Evolutionary conservation across 805 yeast species (phyloP).

Genomic region (Scheffersomyces spartinae): DNA sequence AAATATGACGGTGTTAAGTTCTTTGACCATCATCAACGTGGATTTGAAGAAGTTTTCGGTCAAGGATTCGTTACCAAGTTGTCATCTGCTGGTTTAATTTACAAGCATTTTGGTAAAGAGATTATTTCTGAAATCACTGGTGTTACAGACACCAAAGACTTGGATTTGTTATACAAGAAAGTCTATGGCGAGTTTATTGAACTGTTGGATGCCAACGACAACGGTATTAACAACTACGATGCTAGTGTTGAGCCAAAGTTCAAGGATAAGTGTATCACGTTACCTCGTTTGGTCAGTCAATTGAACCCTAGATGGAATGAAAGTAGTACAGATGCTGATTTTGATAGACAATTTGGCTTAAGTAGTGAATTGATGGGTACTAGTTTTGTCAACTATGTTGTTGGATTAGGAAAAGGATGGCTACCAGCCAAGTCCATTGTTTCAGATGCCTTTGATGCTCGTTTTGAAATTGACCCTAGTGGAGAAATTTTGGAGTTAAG

Average conservation of each 20-base stretch:
- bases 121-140: slow-evolving; percentile 45
- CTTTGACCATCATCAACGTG: slow-evolving; percentile 96
- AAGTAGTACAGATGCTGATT: slow-evolving; percentile 51
- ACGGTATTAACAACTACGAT: slow-evolving; percentile 69
- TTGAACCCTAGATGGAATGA: slow-evolving; percentile 83
- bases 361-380: slow-evolving; percentile 80
- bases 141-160: slow-evolving; percentile 20
- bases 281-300: slow-evolving; percentile 68
- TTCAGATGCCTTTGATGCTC: slow-evolving; percentile 48
- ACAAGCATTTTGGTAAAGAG: slow-evolving; percentile 73
- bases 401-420: slow-evolving; percentile 76
- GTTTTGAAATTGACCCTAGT: slow-evolving; percentile 49
- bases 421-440: slow-evolving; percentile 81
- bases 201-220: slow-evolving; percentile 91
- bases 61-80: slow-evolving; percentile 59
- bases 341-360: slow-evolving; percentile 50
- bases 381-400: slow-evolving; percentile 57
- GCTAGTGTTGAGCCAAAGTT: slow-evolving; percentile 50
- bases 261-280: slow-evolving; percentile 58
- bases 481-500: slow-evolving; percentile 69
- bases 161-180: slow-evolving; percentile 59
- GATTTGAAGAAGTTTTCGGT: slow-evolving; percentile 66
- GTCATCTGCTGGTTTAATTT: slow-evolving; percentile 88
- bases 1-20: slow-evolving; percentile 75
- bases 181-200: slow-evolving; percentile 84